These are phyloP conservation scores for Phytophthora tentaculata DNA, from an alignment of 352 stramenopile genomes.

Conservation along the genomic window DNA sequence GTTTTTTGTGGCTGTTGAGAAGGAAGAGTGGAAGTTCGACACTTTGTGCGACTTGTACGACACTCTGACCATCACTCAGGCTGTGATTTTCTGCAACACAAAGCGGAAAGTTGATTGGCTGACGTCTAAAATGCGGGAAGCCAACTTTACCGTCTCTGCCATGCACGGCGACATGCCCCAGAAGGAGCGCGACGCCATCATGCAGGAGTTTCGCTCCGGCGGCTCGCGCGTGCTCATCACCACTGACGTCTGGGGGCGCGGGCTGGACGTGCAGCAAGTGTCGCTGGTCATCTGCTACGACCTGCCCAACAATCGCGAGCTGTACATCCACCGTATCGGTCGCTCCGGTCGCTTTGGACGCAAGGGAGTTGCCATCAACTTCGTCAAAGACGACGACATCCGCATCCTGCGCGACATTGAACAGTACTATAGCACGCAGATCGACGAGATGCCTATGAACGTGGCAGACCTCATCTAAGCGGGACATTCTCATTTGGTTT, in stretches of 20 bases:
- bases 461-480: slow-evolving; percentile 98
- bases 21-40: slow-evolving; percentile 99
- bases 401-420: slow-evolving; percentile 98
- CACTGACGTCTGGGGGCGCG: slow-evolving; percentile 97
- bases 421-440: slow-evolving; percentile 99
- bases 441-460: slow-evolving; percentile 99
- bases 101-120: slow-evolving; percentile 98
- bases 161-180: slow-evolving; percentile 99
- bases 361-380: slow-evolving; percentile 99
- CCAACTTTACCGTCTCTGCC: slow-evolving; percentile 96
- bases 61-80: slow-evolving; percentile 99
- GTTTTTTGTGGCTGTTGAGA: slow-evolving; percentile 98
- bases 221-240: slow-evolving; percentile 97
- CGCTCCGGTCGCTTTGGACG: slow-evolving; percentile 96
- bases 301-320: slow-evolving; percentile 95
- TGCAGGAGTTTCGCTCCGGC: slow-evolving; percentile 97
- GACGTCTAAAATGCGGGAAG: slow-evolving; percentile 95
- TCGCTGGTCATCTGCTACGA: slow-evolving; percentile 99
- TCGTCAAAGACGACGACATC: slow-evolving; percentile 97
- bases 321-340: slow-evolving; percentile 97
- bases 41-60: slow-evolving; percentile 99
- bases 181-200: slow-evolving; percentile 94
- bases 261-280: slow-evolving; percentile 98
- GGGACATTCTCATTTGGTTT: slow-evolving; percentile 8
- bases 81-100: slow-evolving; percentile 99